Base-by-base conservation (phyloP, 2,329 filamentous ascomycete species). In the Proliferodiscus dingleyae region DNA sequence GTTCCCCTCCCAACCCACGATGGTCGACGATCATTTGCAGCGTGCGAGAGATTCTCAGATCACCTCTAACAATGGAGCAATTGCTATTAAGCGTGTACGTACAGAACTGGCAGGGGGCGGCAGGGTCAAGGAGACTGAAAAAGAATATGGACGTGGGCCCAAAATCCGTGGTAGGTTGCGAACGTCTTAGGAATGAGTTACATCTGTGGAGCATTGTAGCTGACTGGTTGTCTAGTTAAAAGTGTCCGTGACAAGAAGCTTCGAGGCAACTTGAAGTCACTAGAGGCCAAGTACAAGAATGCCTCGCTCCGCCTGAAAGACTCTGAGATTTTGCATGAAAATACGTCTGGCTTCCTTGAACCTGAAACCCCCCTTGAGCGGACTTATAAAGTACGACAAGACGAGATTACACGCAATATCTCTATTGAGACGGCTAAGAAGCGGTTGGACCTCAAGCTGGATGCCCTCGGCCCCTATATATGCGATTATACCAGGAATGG, bases 401-500 rank as follows among this genome's bases (percentile, higher is more conserved):
- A 89, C 55, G 89, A 96, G 3, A 90, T 98, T 52, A 74, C 75
- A 57, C 69, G 77, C 3, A 81, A 80, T 49, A 83, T 96, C 6
- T 82, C 82, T 2, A 71, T 93, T 28, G 87, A 91, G 62, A 89
- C 88, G 10, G 91, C 89, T 11, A 89, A 93, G 72, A 96, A 95
- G 68, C 81, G 87, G 11, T 95, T 98, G 62, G 90, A 96, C 53
- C 70, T 98, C 59, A 89, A 86, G 60, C 70, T 98, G 45, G 81
- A 88, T 33, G 75, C 83, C 16, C 70, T 96, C 24, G 93, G 93
- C 0, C 93, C 93, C 1, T 98, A 98, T 61, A 72, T 83, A 1
- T 85, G 83, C 63, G 89, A 96, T 56, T 98, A 95, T 68, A 89
- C 88, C 38, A 78, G 89, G 36, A 97, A 95, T 61, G 93, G 93